Base-by-base conservation (phyloP, 73 alveolate genomes). In the Paramecium pentaurelia region DNA sequence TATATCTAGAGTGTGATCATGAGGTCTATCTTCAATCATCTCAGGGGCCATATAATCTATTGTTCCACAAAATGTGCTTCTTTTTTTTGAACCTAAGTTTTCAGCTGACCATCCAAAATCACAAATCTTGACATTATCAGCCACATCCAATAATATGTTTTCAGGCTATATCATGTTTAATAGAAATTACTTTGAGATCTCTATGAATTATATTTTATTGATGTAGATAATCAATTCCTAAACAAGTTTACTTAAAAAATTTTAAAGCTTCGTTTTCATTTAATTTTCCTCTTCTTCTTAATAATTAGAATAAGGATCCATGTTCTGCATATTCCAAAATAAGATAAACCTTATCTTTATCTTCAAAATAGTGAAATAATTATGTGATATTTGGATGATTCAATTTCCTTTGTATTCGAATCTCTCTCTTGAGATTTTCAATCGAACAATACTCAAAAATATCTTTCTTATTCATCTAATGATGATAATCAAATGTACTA, bases 41-140 rank as follows among this genome's bases (percentile, higher is more conserved):
- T 98, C 99, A 20, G 99, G 99, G 10, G 94, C 96, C 94, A 95
- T 83, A 86, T 95, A 95, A 88, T 95, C 98, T 8, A 92, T 88
- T 2, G 98, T 95, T 18, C 98, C 98, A 86, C 98, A 95, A 87
- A 95, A 95, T 27, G 98, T 95, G 70, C 51, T 80, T 36, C 98
- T 77, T 30, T 40, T 40, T 77, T 86, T 94, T 68, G 93, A 87
- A 36, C 96, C 93, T 47, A 73, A 86, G 58, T 91, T 93, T 75
- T 95, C 97, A 36, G 96, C 96, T 30, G 95, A 77, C 98, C 97
- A 94, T 11, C 99, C 99, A 83, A 97, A 97, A 71, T 97, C 99
- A 71, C 98, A 98, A 32, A 97, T 71, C 92, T 97, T 97, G 49
- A 97, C 93, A 77, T 90, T 93, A 68, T 98, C 98, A 9, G 70